phyloP scores from a whole-genome alignment of 768 basidiomycete genomes.

The Pleurotus ostreatus region DNA sequence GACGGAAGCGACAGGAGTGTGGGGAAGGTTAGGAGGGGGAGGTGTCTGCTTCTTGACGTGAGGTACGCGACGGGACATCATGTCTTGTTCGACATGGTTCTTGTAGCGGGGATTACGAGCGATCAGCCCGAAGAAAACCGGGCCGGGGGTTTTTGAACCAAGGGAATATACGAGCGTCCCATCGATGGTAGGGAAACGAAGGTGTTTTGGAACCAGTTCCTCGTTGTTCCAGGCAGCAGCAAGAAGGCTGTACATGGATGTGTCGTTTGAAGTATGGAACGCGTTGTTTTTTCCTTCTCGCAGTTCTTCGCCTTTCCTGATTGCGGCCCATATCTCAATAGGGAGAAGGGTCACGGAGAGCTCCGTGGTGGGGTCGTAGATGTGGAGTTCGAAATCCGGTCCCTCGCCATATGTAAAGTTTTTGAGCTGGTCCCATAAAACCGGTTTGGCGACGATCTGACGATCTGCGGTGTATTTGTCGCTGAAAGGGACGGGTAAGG shows the following conservation, averaged over 20 bases:
- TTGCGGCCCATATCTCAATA: background rate
- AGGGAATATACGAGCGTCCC: background rate
- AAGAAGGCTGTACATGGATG: background rate
- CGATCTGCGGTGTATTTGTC: background rate
- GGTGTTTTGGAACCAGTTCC: background rate
- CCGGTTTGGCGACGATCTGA: background rate
- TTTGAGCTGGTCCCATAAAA: background rate
- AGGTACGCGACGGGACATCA: background rate
- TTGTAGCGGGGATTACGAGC: conserved; percentile 5
- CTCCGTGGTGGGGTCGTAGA: background rate
- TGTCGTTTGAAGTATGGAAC: background rate
- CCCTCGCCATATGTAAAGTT: background rate
- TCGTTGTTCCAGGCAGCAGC: background rate
- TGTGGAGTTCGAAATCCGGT: background rate
- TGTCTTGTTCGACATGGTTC: background rate
- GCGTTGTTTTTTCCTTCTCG: background rate
- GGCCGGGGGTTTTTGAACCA: background rate
- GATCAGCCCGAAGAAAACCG: conserved; percentile 7
- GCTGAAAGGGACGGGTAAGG: background rate
- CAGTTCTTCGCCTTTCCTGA: background rate
- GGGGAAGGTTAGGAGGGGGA: background rate
- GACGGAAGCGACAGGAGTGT: background rate
- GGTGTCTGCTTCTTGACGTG: background rate
- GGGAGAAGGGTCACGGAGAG: background rate
- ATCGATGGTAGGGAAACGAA: background rate